Evolutionary conservation across 2,329 filamentous ascomycete species (phyloP).

Genomic region (Penicillium sp.): DNA sequence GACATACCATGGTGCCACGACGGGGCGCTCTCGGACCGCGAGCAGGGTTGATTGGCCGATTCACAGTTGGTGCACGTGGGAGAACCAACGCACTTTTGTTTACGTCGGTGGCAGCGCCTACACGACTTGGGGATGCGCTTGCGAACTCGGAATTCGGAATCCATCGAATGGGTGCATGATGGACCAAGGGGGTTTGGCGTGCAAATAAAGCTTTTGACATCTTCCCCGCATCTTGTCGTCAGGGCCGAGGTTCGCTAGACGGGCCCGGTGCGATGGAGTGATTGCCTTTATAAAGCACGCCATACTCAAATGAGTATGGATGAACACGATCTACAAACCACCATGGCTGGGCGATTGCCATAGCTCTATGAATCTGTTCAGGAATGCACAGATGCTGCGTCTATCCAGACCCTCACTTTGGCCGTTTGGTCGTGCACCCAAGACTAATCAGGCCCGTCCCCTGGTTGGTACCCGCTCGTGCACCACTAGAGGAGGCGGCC

Average conservation of each 20-base stretch:
- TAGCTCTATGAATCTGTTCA: not conserved
- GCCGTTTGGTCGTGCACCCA: not conserved
- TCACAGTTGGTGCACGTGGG: slow-evolving; percentile 29
- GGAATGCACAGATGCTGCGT: not conserved
- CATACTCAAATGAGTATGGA: not conserved
- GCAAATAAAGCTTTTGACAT: not conserved
- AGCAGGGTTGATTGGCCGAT: slow-evolving; percentile 24
- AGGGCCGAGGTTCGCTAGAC: not conserved
- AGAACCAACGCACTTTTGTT: slow-evolving; percentile 30
- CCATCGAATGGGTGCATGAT: slow-evolving; percentile 3
- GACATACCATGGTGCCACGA: slow-evolving; percentile 35
- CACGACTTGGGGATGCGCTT: slow-evolving; percentile 32
- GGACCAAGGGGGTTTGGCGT: not conserved
- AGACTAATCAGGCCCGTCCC: not conserved
- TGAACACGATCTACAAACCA: not conserved
- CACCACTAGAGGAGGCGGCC: not conserved
- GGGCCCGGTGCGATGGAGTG: not conserved
- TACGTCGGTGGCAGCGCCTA: slow-evolving; percentile 30
- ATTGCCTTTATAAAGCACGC: not conserved
- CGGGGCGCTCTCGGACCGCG: slow-evolving; percentile 24
- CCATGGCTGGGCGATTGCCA: not conserved
- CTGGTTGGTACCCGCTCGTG: not conserved
- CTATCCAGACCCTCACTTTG: not conserved
- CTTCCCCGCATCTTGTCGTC: not conserved
- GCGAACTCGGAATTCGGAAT: slow-evolving; percentile 18